Evolutionary conservation across 371 early-diverging fungal species (phyloP).

Genomic region (Vavraia culicis): DNA sequence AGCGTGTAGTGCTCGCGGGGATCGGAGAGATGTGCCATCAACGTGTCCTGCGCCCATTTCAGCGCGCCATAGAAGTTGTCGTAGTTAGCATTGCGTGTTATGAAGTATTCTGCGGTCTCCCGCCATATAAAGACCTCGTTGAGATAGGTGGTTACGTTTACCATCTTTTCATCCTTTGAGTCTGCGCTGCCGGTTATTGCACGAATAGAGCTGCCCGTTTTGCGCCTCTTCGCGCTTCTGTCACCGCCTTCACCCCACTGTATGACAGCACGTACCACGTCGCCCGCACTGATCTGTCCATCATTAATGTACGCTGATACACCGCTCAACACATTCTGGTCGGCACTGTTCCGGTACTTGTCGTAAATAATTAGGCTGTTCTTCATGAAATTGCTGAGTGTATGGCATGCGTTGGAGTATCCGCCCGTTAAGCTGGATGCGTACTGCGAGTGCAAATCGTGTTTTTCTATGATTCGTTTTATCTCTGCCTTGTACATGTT

Average conservation of each 20-base stretch:
- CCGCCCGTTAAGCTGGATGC: background rate
- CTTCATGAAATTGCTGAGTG: constrained; percentile 3
- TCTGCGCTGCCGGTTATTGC: background rate
- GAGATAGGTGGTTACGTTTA: constrained; percentile 8
- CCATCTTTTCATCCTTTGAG: constrained; percentile 1
- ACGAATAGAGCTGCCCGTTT: no score
- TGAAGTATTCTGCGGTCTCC: constrained; percentile 25
- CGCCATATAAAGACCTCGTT: constrained; percentile 24
- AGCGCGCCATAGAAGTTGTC: constrained; percentile 26
- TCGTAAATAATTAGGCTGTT: constrained; percentile 6
- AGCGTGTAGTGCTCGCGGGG: constrained; percentile 7
- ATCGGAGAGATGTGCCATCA: constrained; percentile 7
- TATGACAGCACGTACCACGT: constrained; percentile 3
- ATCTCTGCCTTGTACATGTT: no score
- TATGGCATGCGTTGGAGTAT: constrained; percentile 2
- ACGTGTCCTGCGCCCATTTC: constrained; percentile 18
- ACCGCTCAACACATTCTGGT: constrained; percentile 5
- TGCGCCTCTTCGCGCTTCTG: no score
- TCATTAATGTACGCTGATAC: constrained; percentile 17
- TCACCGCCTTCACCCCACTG: no score
- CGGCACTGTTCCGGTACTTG: constrained; percentile 11
- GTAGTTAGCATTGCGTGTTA: constrained; percentile 16
- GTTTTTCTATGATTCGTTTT: no score
- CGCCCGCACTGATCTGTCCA: constrained; percentile 13
- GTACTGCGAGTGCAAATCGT: no score